These are phyloP conservation scores for Candida freyschussii DNA, from an alignment of 1,139 yeast genomes.

Conservation along the genomic window DNA sequence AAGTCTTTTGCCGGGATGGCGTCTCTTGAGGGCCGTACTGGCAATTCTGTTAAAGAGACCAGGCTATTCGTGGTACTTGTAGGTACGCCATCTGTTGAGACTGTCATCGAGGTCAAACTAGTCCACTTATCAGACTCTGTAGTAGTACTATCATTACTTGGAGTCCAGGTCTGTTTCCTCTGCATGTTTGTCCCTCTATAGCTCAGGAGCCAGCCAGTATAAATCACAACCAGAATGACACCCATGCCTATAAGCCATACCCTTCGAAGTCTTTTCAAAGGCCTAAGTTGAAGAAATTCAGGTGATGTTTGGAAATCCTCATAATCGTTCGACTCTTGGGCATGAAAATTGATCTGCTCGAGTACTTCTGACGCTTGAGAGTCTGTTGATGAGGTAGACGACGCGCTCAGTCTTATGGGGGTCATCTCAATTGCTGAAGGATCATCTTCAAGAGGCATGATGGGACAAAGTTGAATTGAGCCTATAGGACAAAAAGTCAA, in stretches of 20 bases:
- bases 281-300: slow-evolving; percentile 1
- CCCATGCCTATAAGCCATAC: slow-evolving; percentile 2
- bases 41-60: slow-evolving; percentile 8
- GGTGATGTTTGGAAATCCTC: slow-evolving; percentile 6
- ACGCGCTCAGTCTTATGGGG: too few species aligned
- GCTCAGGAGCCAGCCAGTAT: slow-evolving; percentile 13
- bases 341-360: slow-evolving; percentile 8
- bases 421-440: slow-evolving; percentile 3
- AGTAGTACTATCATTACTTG: too few species aligned
- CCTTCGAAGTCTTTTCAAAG: slow-evolving; percentile 6
- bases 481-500: too few species aligned
- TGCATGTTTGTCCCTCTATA: slow-evolving; percentile 6
- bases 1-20: slow-evolving; percentile 9
- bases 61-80: slow-evolving; percentile 3
- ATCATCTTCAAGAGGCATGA: too few species aligned
- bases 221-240: slow-evolving; percentile 4
- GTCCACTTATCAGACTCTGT: too few species aligned
- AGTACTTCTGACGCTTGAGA: slow-evolving; percentile 9
- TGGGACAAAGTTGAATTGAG: too few species aligned
- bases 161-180: background rate
- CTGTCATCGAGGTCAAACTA: too few species aligned
- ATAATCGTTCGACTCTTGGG: slow-evolving; percentile 6
- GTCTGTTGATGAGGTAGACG: slow-evolving; percentile 6
- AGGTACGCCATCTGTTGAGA: background rate
- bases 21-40: slow-evolving; percentile 13